Evolutionary conservation across 441 rosid genomes (phyloP), one percentile per base, ranked within the genome.

Genomic region (Lagerstroemia fauriei): DNA sequence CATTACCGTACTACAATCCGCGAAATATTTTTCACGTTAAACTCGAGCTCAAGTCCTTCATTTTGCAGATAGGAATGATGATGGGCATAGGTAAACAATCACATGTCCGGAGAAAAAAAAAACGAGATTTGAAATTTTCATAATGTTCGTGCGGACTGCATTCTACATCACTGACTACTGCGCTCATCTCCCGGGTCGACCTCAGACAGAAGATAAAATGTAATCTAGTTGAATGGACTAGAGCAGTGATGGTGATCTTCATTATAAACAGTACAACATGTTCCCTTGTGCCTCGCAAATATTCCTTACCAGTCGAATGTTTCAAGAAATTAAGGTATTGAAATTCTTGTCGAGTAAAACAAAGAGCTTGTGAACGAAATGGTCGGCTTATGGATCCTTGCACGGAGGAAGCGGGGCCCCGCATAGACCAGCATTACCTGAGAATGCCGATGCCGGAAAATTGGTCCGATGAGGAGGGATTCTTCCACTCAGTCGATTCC

Each of bases 351-450:
- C 13, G 51, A 8, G 20, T 53, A 3, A 53, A 53, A 53, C 1
- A 53, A 53, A 53, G 16, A 5, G 59, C 59, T 53, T 13, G 59
- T 53, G 59, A 53, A 53, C 20, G 24, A 16, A 53, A 53, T 53
- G 22, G 24, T 20, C 22, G 59, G 24, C 22, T 20, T 53, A 53
- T 53, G 59, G 22, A 6, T 11, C 70, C 29, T 81, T 82, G 51
- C 94, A 91, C 70, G 92, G 90, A 44, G 87, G 90, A 85, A 92
- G 91, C n/a, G 93, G 92, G 77, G 81, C 44, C 34, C 88, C 93
- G 77, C 93, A 92, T 68, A 89, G 86, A 12, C 91, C 89, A 56
- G 82, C 83, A 79, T 90, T 92, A 53, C 87, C 80, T 70, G 38
- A 48, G 75, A 90, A 90, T 2, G 90, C 85, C 73, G 90, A 88